Evolutionary conservation across 2,329 filamentous ascomycete species (phyloP), one percentile per base, ranked within the genome.

Genomic region (Zymoseptoria pseudotritici): DNA sequence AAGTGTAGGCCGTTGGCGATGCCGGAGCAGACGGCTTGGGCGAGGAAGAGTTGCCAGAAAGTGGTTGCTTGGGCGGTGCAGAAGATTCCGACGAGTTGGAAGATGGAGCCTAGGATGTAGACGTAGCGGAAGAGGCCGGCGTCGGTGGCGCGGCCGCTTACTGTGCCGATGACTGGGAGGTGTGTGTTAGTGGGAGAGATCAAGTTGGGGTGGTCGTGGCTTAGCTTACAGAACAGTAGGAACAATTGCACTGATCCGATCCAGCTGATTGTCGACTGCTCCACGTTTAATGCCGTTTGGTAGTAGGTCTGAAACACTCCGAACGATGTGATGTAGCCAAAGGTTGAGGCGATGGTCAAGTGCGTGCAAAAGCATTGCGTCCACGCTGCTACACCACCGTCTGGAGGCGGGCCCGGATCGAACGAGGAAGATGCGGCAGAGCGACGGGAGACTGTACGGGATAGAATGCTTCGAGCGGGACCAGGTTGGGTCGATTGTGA

Each of bases 1-100:
- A 87, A 89, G 2, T 89, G 73, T 57, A 79, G 82, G 1, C 86
- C 86, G 58, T 82, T 82, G 0, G 83, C 86, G 7, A 83, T 60
- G 8, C 82, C 81, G 36, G 81, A 70, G 58, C 78, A 80, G 22
- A 83, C 57, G 13, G 77, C 81, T 62, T 84, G 81, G 0, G 77
- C 73, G 13, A 83, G 75, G 56, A 83, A 76, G 6, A 83, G 65
- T 52, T 84, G 80, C 78, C 80, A 83, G 64, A 79, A 80, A 54
- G 77, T 66, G 0, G 72, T 74, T 20, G 76, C 76, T n/a, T 82
- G 69, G 64, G 79, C 80, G 54, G 77, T 79, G 71, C 79, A 79
- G 75, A 84, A 81, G 58, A 80, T 74, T 6, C 80, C 79, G 50
- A 82, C 76, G 7, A 80, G 74, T 6, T 81, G 72, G 58, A 82